Base-by-base conservation (phyloP, 2,329 filamentous ascomycete genomes). In the Pezicula carpinea region DNA sequence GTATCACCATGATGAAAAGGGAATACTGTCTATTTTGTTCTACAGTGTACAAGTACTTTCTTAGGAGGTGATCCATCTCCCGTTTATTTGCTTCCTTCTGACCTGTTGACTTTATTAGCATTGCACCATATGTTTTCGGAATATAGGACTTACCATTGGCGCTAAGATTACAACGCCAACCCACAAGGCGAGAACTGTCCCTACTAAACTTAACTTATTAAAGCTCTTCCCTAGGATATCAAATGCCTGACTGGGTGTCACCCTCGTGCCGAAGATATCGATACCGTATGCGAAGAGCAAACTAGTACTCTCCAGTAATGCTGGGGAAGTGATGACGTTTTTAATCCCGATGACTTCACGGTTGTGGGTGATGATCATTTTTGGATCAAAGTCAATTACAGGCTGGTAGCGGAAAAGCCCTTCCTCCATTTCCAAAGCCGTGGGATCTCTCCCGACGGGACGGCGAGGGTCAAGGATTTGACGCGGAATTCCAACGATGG, bases 211-310 rank as follows among this genome's bases (percentile, higher is more conserved):
- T 47, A 90, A 64, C 73, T 95, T 96, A 64, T 92, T 93, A 67
- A 99, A 99, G 2, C 89, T 88, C 68, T 90, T 93, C 52, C 90
- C 93, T 14, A 99, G 71, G 35, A 97, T 82, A 69, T 99, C 93
- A 66, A 99, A 99, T 14, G 87, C 79, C 58, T 87, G 82, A 66
- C 89, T 96, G 1, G 93, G 93, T n/a, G 85, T 81, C 10, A 95
- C 80, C 44, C 90, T 76, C 1, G 90, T 92, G 13, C 87, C 90
- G 56, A 95, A 99, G 2, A 97, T 72, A 64, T 99, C 93, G 13
- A 89, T 66, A 3, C 93, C 93, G 60, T 87, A 96, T 0, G 89
- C 90, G 60, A 96, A 85, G 11, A 99, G 78, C 46, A 97, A 66
- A 59, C 87, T 92, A 1, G 93, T 97, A 68, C 91, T 96, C 71